Percentiles rank a stretch among this genome's conserved stretches.
These are phyloP conservation scores for Colletotrichum melonis DNA, from an alignment of 2,329 filamentous ascomycete species.

Conservation along the genomic window DNA sequence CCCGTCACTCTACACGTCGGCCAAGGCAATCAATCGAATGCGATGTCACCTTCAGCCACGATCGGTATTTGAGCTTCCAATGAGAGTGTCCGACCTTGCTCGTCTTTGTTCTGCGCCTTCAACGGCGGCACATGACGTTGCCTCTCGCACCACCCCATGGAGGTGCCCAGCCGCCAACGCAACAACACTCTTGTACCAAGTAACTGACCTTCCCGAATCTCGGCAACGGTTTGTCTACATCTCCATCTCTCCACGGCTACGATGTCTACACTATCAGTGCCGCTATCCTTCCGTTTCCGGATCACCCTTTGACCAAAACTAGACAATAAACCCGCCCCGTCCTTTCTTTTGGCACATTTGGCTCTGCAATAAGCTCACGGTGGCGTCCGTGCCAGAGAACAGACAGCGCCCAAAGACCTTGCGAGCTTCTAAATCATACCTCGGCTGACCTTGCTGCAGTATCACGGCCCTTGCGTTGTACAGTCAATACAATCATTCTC, in stretches of 20 bases:
- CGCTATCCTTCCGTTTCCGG: conserved; percentile 8
- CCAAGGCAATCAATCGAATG: background rate
- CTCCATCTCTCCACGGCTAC: conserved; percentile 6
- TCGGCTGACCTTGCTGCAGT: background rate
- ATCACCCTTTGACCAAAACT: background rate
- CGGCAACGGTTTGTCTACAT: background rate
- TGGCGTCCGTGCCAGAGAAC: conserved; percentile 13
- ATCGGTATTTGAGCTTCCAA: background rate
- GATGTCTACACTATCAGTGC: background rate
- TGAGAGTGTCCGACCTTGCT: background rate
- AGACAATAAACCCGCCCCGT: background rate
- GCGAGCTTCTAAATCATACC: background rate
- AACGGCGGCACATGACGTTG: background rate
- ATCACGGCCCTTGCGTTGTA: background rate
- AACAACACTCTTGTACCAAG: background rate
- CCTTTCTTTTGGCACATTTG: conserved; percentile 1
- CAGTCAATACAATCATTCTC: conserved; percentile 7
- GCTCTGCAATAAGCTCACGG: conserved; percentile 8
- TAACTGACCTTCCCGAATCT: background rate
- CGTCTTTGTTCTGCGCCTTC: background rate
- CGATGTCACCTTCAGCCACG: background rate
- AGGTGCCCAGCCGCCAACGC: background rate
- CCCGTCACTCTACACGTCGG: background rate
- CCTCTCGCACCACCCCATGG: background rate
- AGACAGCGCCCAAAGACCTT: background rate